phyloP scores from a whole-genome alignment of 139 green algal genomes.

The Chlamydomonas sp. region DNA sequence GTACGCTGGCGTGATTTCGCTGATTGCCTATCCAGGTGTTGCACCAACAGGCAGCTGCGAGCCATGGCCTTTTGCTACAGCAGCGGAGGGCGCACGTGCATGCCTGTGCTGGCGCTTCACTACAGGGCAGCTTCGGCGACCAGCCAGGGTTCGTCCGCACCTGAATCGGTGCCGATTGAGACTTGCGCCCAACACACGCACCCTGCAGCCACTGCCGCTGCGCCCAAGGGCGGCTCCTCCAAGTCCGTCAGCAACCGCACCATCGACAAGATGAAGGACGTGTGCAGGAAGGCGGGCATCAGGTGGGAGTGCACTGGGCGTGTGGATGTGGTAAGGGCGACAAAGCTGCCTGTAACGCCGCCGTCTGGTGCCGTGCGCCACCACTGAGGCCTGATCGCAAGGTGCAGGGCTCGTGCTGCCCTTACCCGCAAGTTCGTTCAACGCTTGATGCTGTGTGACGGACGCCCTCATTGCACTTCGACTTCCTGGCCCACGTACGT shows the following conservation, averaged over 20 bases:
- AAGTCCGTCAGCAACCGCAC: conserved; percentile 4
- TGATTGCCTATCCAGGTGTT: background rate
- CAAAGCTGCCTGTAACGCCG: background rate
- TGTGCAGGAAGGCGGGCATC: conserved; percentile 51
- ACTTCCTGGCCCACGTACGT: too few species aligned
- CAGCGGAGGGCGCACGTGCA: background rate
- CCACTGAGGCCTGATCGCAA: background rate
- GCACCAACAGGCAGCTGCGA: background rate
- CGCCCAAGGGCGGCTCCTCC: background rate
- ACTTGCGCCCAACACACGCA: too few species aligned
- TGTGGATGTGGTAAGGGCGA: background rate
- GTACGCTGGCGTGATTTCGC: background rate
- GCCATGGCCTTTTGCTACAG: too few species aligned
- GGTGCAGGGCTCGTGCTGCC: background rate
- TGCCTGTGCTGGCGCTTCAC: background rate
- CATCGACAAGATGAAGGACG: conserved; percentile 40
- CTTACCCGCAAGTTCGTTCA: background rate
- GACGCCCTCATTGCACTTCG: background rate
- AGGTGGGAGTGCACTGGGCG: conserved; percentile 8
- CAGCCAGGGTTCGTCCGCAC: too few species aligned
- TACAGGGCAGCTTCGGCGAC: too few species aligned
- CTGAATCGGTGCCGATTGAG: too few species aligned
- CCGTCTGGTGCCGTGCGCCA: background rate
- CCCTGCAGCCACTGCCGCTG: background rate
- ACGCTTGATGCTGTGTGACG: background rate